Percentiles rank a stretch among this genome's conserved stretches.
Conservation (phyloP, 2,329 filamentous ascomycete species). For the Monosporascus sp. region DNA sequence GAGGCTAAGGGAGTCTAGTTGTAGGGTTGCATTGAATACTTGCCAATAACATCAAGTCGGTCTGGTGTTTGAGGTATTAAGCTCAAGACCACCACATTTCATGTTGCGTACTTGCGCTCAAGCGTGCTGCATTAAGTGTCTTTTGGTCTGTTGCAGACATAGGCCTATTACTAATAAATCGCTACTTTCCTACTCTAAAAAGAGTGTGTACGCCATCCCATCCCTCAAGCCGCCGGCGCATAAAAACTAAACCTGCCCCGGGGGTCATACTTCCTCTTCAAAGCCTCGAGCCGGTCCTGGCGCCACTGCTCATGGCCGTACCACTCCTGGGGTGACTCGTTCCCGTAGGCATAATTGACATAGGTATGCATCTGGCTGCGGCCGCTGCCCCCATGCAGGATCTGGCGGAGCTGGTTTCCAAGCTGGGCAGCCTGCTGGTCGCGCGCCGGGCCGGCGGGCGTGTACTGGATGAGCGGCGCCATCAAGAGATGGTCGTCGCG, state of each 20-base stretch:
- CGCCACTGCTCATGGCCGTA: slow-evolving; percentile 36
- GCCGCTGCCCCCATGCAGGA: slow-evolving; percentile 26
- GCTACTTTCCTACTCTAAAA: too few relatives aligned
- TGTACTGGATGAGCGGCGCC: slow-evolving; percentile 32
- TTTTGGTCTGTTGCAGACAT: too few relatives aligned
- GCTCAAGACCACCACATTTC: too few relatives aligned
- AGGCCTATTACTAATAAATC: too few relatives aligned
- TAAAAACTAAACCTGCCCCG: slow-evolving; percentile 19
- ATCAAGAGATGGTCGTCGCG: slow-evolving; percentile 38
- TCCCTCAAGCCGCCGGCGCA: not conserved
- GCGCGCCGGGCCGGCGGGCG: slow-evolving; percentile 22
- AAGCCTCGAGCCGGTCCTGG: slow-evolving; percentile 27
- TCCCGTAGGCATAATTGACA: slow-evolving; percentile 32
- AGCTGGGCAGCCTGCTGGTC: slow-evolving; percentile 28
- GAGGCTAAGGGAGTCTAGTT: too few relatives aligned
- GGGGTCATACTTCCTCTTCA: slow-evolving; percentile 32
- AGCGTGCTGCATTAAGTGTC: too few relatives aligned
- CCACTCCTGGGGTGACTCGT: slow-evolving; percentile 22
- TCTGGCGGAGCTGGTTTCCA: slow-evolving; percentile 32
- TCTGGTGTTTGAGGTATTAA: too few relatives aligned
- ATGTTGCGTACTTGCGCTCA: too few relatives aligned
- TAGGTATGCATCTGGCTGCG: slow-evolving; percentile 17
- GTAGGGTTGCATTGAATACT: too few relatives aligned
- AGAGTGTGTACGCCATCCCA: too few relatives aligned
- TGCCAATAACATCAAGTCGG: too few relatives aligned